phyloP scores from a whole-genome alignment of 129 eudicot genomes.

The Chrysanthemum makinoi region DNA sequence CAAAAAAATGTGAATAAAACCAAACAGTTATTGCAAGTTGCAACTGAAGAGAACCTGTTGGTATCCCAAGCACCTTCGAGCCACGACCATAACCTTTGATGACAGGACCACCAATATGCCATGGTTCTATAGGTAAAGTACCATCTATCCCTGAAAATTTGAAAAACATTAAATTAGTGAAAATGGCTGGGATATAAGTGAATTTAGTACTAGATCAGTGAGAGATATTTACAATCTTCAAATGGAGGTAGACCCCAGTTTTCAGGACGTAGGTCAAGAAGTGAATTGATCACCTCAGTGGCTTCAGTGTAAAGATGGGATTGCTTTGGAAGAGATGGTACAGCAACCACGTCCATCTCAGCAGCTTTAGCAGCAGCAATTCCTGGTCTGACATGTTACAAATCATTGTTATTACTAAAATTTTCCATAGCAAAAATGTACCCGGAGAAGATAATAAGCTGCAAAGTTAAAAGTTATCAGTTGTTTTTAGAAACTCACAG shows the following conservation, averaged over 20 bases:
- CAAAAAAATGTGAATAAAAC: neutral
- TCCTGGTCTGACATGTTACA: conserved; percentile 62
- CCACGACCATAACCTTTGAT: conserved; percentile 97
- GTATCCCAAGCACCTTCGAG: conserved; percentile 97
- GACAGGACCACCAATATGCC: conserved; percentile 96
- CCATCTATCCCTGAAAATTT: conserved; percentile 69
- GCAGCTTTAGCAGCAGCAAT: conserved; percentile 97
- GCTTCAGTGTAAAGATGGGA: conserved; percentile 72
- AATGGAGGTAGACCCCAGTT: conserved; percentile 96
- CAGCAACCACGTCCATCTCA: conserved; percentile 92
- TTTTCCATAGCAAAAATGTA: neutral
- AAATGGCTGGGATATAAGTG: neutral
- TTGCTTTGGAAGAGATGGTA: conserved; percentile 91
- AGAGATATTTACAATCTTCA: conserved; percentile 74
- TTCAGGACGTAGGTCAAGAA: conserved; percentile 80
- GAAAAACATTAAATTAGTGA: neutral
- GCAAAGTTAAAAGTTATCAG: neutral
- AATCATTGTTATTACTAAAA: conserved; percentile 12
- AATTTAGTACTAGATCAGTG: conserved; percentile 22
- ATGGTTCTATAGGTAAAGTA: conserved; percentile 84
- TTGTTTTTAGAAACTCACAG: conserved; percentile 45
- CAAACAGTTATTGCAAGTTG: conserved; percentile 6
- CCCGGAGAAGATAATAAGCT: neutral
- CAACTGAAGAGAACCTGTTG: conserved; percentile 62
- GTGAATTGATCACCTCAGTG: conserved; percentile 86